Conservation (phyloP, 129 eudicot species). For the Chrysanthemum lavandulifolium region DNA sequence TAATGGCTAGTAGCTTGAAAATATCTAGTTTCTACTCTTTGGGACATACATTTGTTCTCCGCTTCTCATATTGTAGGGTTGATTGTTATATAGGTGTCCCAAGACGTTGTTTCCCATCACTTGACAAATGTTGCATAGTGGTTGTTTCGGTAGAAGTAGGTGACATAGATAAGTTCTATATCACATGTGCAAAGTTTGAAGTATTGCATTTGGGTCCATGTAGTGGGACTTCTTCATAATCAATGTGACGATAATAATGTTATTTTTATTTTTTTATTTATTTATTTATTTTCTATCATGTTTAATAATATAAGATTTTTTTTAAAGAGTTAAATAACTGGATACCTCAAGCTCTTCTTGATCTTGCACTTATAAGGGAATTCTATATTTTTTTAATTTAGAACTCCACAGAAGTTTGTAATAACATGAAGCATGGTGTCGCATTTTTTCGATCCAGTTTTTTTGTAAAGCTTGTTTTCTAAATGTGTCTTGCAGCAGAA, state of each 20-base stretch:
- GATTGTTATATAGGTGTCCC: no score
- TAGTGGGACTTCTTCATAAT: conserved; percentile 13
- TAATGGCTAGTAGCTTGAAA: background rate
- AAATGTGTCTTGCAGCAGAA: background rate
- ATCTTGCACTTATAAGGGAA: conserved; percentile 5
- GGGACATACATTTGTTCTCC: background rate
- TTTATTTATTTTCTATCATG: background rate
- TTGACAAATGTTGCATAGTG: background rate
- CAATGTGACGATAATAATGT: background rate
- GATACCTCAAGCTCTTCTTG: conserved; percentile 18
- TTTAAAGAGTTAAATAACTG: background rate
- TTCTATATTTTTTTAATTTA: background rate
- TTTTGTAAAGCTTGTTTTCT: background rate
- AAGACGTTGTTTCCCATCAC: no score
- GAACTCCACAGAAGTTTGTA: background rate
- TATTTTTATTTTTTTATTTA: background rate
- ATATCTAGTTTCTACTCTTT: background rate
- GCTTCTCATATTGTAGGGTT: background rate
- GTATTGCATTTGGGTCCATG: conserved; percentile 23
- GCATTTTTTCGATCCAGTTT: background rate
- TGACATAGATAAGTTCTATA: conserved; percentile 14
- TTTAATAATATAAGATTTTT: background rate
- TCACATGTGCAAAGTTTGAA: conserved; percentile 8
- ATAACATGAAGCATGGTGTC: background rate
- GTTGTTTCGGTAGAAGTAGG: conserved; percentile 26